Percentiles rank a stretch among this genome's conserved stretches.
Evolutionary conservation across 257 asterid species (phyloP).

Genomic region (Solanum bulbocastanum): DNA sequence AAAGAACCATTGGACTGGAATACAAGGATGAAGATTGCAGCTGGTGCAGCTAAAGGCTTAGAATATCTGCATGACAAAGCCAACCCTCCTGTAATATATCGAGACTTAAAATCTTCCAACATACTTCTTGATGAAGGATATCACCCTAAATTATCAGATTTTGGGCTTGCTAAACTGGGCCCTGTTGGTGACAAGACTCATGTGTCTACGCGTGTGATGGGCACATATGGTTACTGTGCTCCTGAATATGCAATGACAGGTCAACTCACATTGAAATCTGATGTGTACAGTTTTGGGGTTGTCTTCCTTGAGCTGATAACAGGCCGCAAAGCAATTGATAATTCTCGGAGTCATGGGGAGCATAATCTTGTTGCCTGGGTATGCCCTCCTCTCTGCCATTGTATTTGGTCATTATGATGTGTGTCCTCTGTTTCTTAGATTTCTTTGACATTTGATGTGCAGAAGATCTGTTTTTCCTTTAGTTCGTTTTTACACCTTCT

Average conservation of each 20-base stretch:
- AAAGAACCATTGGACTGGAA: slow-evolving; percentile 89
- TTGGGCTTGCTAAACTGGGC: slow-evolving; percentile 88
- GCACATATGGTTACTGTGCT: slow-evolving; percentile 93
- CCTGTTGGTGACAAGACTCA: slow-evolving; percentile 94
- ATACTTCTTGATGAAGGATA: slow-evolving; percentile 75
- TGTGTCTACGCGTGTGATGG: slow-evolving; percentile 93
- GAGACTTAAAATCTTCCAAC: slow-evolving; percentile 82
- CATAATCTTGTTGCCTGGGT: slow-evolving; percentile 92
- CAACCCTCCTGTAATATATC: slow-evolving; percentile 77
- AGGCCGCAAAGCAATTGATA: slow-evolving; percentile 85
- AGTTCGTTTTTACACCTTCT: not conserved
- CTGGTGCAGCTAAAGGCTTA: slow-evolving; percentile 86
- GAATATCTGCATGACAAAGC: slow-evolving; percentile 90
- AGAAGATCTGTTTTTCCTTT: not conserved
- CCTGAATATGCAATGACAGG: slow-evolving; percentile 98
- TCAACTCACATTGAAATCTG: slow-evolving; percentile 78
- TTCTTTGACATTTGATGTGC: not conserved
- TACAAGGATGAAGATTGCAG: slow-evolving; percentile 88
- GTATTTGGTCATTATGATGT: not conserved
- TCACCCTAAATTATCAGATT: slow-evolving; percentile 81
- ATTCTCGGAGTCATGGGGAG: slow-evolving; percentile 48
- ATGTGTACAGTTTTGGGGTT: slow-evolving; percentile 83
- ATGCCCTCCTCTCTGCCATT: slow-evolving; percentile 3
- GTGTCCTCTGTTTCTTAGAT: not conserved
- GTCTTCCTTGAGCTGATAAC: slow-evolving; percentile 87